Percentiles rank a stretch among this genome's conserved stretches.
Evolutionary conservation across 2,329 filamentous ascomycete genomes (phyloP).

Genomic region (Pseudophaeomoniella oleicola): DNA sequence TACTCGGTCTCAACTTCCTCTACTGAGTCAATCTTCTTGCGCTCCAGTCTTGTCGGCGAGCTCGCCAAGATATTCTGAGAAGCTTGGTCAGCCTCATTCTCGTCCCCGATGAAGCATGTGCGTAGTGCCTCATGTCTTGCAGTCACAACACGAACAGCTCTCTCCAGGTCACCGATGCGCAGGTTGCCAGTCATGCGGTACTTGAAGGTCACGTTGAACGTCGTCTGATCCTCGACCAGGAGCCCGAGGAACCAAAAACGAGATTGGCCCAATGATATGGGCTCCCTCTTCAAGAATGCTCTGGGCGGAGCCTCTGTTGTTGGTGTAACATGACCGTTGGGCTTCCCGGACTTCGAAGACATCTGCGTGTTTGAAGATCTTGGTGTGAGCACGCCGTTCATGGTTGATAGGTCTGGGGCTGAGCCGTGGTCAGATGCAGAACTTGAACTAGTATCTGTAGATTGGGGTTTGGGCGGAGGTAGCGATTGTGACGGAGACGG

Average conservation of each 20-base stretch:
- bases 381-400: too few species aligned
- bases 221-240: slow-evolving; percentile 22
- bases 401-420: too few species aligned
- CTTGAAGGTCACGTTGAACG: slow-evolving; percentile 24
- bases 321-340: too few species aligned
- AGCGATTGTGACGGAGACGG: too few species aligned
- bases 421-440: too few species aligned
- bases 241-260: slow-evolving; percentile 22
- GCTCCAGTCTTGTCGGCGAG: not conserved
- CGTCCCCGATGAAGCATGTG: slow-evolving; percentile 15
- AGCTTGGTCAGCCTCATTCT: slow-evolving; percentile 4
- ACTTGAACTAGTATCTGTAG: too few species aligned
- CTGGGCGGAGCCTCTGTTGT: too few species aligned
- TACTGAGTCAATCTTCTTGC: not conserved
- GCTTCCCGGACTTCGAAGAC: not conserved
- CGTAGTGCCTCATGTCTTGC: slow-evolving; percentile 19
- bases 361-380: too few species aligned
- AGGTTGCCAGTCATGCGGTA: slow-evolving; percentile 20
- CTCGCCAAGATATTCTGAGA: not conserved
- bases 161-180: slow-evolving; percentile 14
- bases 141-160: slow-evolving; percentile 18
- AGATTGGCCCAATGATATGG: slow-evolving; percentile 26
- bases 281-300: slow-evolving; percentile 8
- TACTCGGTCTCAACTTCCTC: not conserved
- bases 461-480: too few species aligned